phyloP scores from a whole-genome alignment of 495 filamentous ascomycete species.

The Aspergillus heteromorphus region DNA sequence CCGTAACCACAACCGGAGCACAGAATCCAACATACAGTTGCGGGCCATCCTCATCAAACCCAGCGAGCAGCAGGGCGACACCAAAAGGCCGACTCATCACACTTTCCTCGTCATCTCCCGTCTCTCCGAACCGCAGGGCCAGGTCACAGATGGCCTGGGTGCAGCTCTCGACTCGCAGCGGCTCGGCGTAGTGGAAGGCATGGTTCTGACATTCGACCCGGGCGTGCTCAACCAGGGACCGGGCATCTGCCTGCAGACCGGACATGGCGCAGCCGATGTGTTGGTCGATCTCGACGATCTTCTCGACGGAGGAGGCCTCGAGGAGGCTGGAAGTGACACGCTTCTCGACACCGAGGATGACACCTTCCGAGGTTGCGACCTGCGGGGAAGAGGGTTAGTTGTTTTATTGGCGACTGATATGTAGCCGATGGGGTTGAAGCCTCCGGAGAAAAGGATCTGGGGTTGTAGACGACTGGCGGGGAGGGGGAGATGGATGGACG shows the following conservation, averaged over 20 bases:
- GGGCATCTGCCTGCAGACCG: constrained; percentile 92
- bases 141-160: constrained; percentile 98
- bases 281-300: constrained; percentile 98
- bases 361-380: constrained; percentile 88
- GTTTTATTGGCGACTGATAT: too few relatives aligned
- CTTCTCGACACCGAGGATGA: constrained; percentile 97
- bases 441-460: too few relatives aligned
- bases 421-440: too few relatives aligned
- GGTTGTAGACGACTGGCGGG: not conserved
- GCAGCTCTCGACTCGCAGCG: constrained; percentile 89
- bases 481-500: constrained; percentile 17
- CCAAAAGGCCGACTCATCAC: constrained; percentile 97
- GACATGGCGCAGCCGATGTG: constrained; percentile 99
- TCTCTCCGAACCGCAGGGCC: constrained; percentile 93
- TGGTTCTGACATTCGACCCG: constrained; percentile 97
- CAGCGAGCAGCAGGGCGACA: constrained; percentile 92
- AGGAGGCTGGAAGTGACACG: constrained; percentile 95
- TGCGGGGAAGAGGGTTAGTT: constrained; percentile 14
- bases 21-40: constrained; percentile 58
- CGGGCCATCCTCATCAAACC: constrained; percentile 94
- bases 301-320: constrained; percentile 95
- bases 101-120: constrained; percentile 95
- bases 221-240: constrained; percentile 94
- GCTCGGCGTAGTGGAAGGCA: constrained; percentile 93
- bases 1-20: not conserved